Conservation (phyloP, 345 rosid genomes). For the Eucalyptus dawsonii region DNA sequence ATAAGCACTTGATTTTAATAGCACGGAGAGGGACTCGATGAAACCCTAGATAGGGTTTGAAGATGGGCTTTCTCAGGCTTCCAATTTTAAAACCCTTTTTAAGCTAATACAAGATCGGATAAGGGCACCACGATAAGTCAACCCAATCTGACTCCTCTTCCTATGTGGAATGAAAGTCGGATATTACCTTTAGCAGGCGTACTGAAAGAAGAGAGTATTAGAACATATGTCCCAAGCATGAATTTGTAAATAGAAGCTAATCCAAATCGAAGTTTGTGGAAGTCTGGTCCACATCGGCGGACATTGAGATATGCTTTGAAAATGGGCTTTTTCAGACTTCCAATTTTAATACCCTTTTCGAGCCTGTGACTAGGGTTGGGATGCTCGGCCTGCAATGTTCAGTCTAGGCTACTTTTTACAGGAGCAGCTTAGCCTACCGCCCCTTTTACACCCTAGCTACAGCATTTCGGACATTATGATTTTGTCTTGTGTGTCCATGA, state of each 20-base stretch:
- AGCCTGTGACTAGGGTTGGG: background rate
- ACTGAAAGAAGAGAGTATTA: background rate
- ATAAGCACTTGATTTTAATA: background rate
- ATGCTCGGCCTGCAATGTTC: background rate
- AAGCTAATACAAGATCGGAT: background rate
- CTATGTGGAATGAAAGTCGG: background rate
- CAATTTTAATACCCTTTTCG: background rate
- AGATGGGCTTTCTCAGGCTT: background rate
- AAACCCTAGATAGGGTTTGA: background rate
- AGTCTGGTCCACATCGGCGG: background rate
- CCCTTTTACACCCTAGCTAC: background rate
- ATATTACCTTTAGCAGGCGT: background rate
- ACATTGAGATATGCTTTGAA: background rate
- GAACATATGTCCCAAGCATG: background rate
- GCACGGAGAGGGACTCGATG: background rate
- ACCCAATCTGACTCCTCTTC: background rate
- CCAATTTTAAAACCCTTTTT: background rate
- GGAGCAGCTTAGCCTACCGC: background rate
- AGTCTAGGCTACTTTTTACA: background rate
- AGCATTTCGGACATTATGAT: background rate
- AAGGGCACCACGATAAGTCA: background rate
- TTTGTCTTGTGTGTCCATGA: background rate
- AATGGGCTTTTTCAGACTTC: background rate
- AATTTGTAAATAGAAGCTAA: background rate
- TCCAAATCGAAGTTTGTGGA: background rate